These are phyloP conservation scores for Aureobasidium lini DNA, from an alignment of 2,329 filamentous ascomycete genomes.

Conservation along the genomic window DNA sequence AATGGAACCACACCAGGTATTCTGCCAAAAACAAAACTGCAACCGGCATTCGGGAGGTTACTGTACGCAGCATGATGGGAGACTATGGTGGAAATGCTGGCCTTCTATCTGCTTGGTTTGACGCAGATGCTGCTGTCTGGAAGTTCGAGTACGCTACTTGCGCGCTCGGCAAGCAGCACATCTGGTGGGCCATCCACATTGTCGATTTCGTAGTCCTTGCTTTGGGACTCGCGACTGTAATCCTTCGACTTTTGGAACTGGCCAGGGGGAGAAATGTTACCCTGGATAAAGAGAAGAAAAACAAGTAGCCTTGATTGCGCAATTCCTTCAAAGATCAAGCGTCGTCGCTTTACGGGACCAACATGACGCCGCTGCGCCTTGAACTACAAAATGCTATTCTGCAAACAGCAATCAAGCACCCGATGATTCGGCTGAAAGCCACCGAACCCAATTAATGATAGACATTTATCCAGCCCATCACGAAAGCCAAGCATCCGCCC, in stretches of 20 bases:
- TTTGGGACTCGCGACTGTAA: not conserved
- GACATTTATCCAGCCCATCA: not conserved
- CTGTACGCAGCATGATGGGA: constrained; percentile 97
- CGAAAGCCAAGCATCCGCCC: not conserved
- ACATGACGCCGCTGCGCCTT: too few relatives aligned
- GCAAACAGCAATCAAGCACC: not conserved
- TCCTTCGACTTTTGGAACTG: not conserved
- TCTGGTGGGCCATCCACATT: constrained; percentile 89
- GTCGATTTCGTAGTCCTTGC: constrained; percentile 47
- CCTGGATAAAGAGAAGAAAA: too few relatives aligned
- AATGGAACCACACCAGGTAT: constrained; percentile 31
- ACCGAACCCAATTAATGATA: not conserved
- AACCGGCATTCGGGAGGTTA: constrained; percentile 74
- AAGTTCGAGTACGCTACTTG: constrained; percentile 73
- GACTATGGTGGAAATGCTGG: constrained; percentile 89
- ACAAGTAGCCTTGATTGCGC: too few relatives aligned
- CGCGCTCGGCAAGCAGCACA: constrained; percentile 73
- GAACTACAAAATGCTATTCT: too few relatives aligned
- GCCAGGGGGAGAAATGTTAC: too few relatives aligned
- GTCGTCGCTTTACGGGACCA: too few relatives aligned
- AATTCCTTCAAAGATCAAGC: too few relatives aligned
- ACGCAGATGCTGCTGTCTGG: constrained; percentile 61
- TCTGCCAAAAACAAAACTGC: not conserved
- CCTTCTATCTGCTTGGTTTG: constrained; percentile 83
- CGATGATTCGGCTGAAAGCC: not conserved